A percentile compares a stretch with the other conserved stretches of the same genome.
Conservation (phyloP, 352 stramenopile species). For the Achlya hypogyna region DNA sequence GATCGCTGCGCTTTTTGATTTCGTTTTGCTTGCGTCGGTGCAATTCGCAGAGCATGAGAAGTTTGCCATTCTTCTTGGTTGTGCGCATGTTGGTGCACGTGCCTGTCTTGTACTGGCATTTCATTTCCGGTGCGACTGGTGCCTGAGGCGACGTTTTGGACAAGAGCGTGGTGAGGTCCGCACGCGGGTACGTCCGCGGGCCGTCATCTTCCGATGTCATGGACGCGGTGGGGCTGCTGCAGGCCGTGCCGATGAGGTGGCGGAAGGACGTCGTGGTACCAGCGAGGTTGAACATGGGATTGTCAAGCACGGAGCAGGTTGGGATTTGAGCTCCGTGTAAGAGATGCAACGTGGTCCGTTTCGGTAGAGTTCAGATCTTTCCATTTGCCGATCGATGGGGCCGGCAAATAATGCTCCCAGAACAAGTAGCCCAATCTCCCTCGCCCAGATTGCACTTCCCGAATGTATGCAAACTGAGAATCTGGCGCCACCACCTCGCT, state of each 20-base stretch:
- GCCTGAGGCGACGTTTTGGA: neutral
- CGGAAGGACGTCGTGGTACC: neutral
- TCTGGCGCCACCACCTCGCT: neutral
- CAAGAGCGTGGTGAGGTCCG: neutral
- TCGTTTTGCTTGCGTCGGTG: constrained; percentile 76
- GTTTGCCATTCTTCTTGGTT: constrained; percentile 62
- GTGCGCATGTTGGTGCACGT: constrained; percentile 58
- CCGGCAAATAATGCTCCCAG: neutral
- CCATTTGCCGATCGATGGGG: neutral
- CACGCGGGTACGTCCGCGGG: neutral
- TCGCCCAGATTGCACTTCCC: neutral
- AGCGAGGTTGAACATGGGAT: neutral
- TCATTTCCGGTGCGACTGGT: constrained; percentile 12
- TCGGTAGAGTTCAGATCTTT: constrained; percentile 10
- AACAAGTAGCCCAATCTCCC: neutral
- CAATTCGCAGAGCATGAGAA: constrained; percentile 70
- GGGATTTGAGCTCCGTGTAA: neutral
- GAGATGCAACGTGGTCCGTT: constrained; percentile 1
- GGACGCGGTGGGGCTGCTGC: neutral
- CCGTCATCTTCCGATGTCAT: neutral
- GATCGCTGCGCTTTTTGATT: constrained; percentile 79
- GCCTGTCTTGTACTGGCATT: constrained; percentile 75
- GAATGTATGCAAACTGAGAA: neutral
- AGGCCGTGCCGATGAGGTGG: neutral
- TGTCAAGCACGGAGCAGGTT: neutral